These are phyloP conservation scores for Typha latifolia DNA, from an alignment of 176 grass and related monocot genomes.

Conservation along the genomic window DNA sequence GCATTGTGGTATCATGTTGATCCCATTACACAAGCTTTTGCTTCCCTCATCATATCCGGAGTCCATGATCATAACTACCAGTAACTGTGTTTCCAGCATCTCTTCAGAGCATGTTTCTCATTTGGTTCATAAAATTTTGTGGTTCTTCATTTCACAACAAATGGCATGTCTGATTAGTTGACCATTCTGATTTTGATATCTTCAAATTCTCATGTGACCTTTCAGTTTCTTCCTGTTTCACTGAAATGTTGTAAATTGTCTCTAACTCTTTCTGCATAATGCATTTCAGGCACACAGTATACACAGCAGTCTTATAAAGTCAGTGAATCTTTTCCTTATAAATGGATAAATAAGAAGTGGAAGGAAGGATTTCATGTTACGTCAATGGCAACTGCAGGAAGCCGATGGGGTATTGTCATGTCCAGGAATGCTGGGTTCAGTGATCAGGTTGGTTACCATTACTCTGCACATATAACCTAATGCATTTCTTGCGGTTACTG, in stretches of 20 bases:
- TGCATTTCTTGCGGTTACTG: background rate
- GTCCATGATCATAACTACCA: no score
- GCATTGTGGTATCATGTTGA: no score
- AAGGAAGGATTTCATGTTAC: slow-evolving; percentile 79
- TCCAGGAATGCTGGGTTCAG: slow-evolving; percentile 52
- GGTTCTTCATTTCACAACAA: no score
- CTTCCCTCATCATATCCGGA: no score
- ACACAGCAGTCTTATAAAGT: slow-evolving; percentile 78
- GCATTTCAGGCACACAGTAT: slow-evolving; percentile 48
- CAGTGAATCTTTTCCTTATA: slow-evolving; percentile 66
- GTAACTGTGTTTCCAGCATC: no score
- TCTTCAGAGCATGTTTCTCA: no score
- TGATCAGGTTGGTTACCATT: slow-evolving; percentile 46
- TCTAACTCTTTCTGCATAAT: background rate
- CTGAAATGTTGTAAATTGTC: no score
- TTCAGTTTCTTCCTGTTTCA: background rate
- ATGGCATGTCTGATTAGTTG: no score
- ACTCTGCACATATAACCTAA: background rate
- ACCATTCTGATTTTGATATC: background rate
- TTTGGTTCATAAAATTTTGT: no score
- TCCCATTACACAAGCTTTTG: no score
- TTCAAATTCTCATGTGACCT: slow-evolving; percentile 2
- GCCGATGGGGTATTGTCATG: slow-evolving; percentile 72
- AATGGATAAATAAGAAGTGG: slow-evolving; percentile 84
- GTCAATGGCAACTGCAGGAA: slow-evolving; percentile 56